Evolutionary conservation across 2,329 filamentous ascomycete species (phyloP).

Genomic region (Alternaria sp.): DNA sequence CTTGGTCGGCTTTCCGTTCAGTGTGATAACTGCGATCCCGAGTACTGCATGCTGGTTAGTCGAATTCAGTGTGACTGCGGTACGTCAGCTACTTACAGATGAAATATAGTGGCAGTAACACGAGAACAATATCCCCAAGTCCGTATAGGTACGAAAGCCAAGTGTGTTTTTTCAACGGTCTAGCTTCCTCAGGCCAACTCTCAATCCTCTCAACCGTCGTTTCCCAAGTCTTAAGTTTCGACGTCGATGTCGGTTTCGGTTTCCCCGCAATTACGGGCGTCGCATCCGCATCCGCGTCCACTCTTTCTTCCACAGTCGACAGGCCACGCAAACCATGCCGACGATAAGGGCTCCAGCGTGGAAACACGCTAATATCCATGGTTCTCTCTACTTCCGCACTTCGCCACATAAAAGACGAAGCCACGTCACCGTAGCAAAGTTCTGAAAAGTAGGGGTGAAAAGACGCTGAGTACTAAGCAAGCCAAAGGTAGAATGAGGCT

Average conservation of each 20-base stretch:
- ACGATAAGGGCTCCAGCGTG: constrained; percentile 20
- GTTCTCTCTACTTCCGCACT: too few relatives aligned
- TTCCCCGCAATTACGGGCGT: not conserved
- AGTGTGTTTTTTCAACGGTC: constrained; percentile 29
- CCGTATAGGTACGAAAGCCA: too few relatives aligned
- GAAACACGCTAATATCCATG: constrained; percentile 18
- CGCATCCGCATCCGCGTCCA: constrained; percentile 10
- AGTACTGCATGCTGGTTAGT: too few relatives aligned
- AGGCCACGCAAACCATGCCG: constrained; percentile 5
- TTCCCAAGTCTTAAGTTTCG: constrained; percentile 32
- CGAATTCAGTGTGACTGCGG: too few relatives aligned
- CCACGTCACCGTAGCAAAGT: too few relatives aligned
- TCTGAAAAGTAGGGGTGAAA: too few relatives aligned
- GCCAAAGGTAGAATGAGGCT: constrained; percentile 3
- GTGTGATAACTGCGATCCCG: too few relatives aligned
- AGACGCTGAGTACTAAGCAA: too few relatives aligned
- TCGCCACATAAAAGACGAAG: not conserved
- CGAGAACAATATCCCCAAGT: too few relatives aligned
- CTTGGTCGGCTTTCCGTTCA: too few relatives aligned
- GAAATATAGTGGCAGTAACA: too few relatives aligned
- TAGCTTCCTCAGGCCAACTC: constrained; percentile 42
- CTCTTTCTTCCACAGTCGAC: constrained; percentile 3
- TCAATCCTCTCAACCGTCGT: constrained; percentile 27
- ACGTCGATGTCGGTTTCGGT: constrained; percentile 9
- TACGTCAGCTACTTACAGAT: too few relatives aligned